Evolutionary conservation across 2,329 filamentous ascomycete genomes (phyloP), one percentile per base, ranked within the genome.

Genomic region (Bretziella fagacearum): DNA sequence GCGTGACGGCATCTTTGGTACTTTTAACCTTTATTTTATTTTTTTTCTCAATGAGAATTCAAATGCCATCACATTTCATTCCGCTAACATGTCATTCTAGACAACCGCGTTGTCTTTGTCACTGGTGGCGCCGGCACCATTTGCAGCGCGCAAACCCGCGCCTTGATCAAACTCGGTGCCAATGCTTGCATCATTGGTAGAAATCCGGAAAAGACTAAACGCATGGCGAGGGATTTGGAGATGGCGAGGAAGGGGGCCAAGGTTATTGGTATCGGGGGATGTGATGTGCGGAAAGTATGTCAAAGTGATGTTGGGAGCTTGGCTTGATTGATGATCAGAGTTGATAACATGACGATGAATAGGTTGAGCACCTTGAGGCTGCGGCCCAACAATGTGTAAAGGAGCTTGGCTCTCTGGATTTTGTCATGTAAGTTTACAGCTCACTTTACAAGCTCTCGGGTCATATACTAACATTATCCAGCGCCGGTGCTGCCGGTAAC

Each of bases 121-220:
- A 98, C 91, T 3, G 91, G 91, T 50, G 91, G 91, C 45, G 86
- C 86, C 4, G 89, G 91, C 47, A 81, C 82, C 22, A 96, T 98
- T 58, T 95, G 91, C 67, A 91, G 82, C 56, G 86, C 84, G 47
- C 91, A 96, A 66, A 91, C 93, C 26, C 76, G 86, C 53, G 91
- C 91, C 3, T 69, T 98, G 51, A 86, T 98, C 20, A 74, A 87
- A 52, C 77, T 98, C 6, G 91, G 91, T 46, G 89, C 86, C 37
- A 81, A 96, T 56, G 91, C 91, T 43, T 93, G 84, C 63, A 96
- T 98, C 58, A 74, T 96, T 48, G 91, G 91, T 33, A 81, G 91
- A 55, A 94, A 84, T 60, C 74, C 80, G 37, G 77, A 84, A 55
- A 95, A 95, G 69, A 96, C 89, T 0, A 81, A 91, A 60, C 63